These are phyloP conservation scores for Tylopilus orsonianus DNA, from an alignment of 1,284 basidiomycete genomes.

Conservation along the genomic window DNA sequence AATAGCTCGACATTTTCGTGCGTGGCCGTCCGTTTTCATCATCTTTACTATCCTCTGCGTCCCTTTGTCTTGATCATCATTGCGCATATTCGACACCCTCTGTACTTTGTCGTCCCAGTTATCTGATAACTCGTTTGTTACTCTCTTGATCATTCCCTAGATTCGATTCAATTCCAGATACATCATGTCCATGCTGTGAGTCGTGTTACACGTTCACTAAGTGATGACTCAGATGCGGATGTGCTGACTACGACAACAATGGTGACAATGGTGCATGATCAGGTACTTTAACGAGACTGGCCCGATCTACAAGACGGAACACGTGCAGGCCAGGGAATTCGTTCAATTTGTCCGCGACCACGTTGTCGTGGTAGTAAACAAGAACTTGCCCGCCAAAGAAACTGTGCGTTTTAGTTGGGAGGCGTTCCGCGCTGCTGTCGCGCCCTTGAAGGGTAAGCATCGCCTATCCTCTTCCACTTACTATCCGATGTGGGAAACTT, in stretches of 20 bases:
- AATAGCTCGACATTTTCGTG: neutral
- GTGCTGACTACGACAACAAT: neutral
- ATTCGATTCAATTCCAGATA: neutral
- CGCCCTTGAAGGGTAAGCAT: neutral
- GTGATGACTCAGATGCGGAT: conserved; percentile 1
- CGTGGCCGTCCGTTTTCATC: neutral
- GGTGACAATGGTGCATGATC: neutral
- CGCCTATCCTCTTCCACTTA: neutral
- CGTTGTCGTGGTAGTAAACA: neutral
- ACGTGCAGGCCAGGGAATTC: conserved; percentile 12
- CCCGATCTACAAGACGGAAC: conserved; percentile 7
- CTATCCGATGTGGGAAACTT: too few relatives aligned
- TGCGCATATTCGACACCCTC: neutral
- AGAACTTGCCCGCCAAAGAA: neutral
- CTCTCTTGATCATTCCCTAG: neutral
- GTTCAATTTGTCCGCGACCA: conserved; percentile 5
- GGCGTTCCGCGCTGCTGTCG: conserved; percentile 3
- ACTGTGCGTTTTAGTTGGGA: conserved; percentile 7
- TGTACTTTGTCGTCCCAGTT: neutral
- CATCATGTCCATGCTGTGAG: neutral
- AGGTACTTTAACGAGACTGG: conserved; percentile 13
- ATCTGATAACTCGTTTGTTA: neutral
- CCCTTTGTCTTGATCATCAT: neutral
- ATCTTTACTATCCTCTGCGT: neutral
- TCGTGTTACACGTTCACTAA: neutral